phyloP scores from a whole-genome alignment of 2,329 filamentous ascomycete genomes.

The Aspergillus spinulosporus region DNA sequence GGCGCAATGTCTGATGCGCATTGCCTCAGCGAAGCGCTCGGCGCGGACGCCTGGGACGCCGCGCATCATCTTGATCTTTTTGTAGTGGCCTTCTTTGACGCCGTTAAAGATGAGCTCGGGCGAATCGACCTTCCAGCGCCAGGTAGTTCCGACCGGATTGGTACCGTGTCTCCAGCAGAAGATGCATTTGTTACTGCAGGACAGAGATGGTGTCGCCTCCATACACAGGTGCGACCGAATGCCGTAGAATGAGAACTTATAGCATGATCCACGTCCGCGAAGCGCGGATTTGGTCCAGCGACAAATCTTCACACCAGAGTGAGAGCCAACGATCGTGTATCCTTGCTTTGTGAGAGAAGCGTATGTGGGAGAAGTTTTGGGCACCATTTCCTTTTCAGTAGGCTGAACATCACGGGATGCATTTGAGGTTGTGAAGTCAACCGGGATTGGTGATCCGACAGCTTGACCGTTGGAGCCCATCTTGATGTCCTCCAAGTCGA shows the following conservation, averaged over 20 bases:
- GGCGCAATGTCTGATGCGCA: slow-evolving; percentile 91
- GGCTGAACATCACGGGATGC: slow-evolving; percentile 38
- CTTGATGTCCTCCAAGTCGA: slow-evolving; percentile 82
- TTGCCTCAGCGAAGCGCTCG: slow-evolving; percentile 87
- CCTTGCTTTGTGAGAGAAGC: slow-evolving; percentile 90
- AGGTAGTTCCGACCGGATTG: slow-evolving; percentile 93
- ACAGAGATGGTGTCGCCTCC: slow-evolving; percentile 94
- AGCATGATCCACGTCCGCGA: slow-evolving; percentile 89
- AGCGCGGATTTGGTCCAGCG: slow-evolving; percentile 98
- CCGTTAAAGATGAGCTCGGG: slow-evolving; percentile 87
- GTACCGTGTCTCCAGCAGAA: slow-evolving; percentile 99
- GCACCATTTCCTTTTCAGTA: slow-evolving; percentile 86
- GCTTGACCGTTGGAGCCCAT: slow-evolving; percentile 37
- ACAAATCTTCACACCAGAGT: slow-evolving; percentile 96
- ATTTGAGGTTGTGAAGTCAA: slow-evolving; percentile 72
- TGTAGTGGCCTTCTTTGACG: slow-evolving; percentile 91
- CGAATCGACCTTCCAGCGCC: slow-evolving; percentile 93
- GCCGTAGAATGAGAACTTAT: slow-evolving; percentile 97
- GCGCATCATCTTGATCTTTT: slow-evolving; percentile 96
- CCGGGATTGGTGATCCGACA: slow-evolving; percentile 59
- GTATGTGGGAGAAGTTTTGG: slow-evolving; percentile 84
- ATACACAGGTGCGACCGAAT: slow-evolving; percentile 97
- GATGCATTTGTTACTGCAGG: slow-evolving; percentile 97
- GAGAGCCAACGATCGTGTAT: slow-evolving; percentile 90
- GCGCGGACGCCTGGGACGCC: slow-evolving; percentile 90